Evolutionary conservation across 768 basidiomycete genomes (phyloP).

Genomic region (Boletus reticuloceps): DNA sequence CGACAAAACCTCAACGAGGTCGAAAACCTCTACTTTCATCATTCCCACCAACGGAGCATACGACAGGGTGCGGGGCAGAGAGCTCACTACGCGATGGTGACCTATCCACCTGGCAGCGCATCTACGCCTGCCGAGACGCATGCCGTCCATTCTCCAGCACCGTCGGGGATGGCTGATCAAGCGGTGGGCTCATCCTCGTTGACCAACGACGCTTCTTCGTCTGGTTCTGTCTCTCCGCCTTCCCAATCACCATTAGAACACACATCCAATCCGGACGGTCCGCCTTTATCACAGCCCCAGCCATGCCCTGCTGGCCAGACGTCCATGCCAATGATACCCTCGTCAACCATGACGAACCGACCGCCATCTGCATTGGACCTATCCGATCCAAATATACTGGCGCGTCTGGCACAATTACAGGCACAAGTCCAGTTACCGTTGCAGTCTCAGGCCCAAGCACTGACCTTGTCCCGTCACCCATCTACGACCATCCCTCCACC

Average conservation of each 20-base stretch:
- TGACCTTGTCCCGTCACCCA: background rate
- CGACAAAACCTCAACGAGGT: slow-evolving; percentile 78
- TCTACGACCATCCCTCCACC: background rate
- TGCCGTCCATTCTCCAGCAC: slow-evolving; percentile 10
- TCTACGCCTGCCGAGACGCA: slow-evolving; percentile 6
- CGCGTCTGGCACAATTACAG: slow-evolving; percentile 26
- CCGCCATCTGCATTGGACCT: slow-evolving; percentile 14
- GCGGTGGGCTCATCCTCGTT: slow-evolving; percentile 8
- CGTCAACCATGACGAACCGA: background rate
- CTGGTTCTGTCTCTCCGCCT: slow-evolving; percentile 2
- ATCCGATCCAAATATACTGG: slow-evolving; percentile 23
- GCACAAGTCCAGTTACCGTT: slow-evolving; percentile 13
- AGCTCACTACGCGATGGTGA: slow-evolving; percentile 16
- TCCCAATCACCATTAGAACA: slow-evolving; percentile 6
- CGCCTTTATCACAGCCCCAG: background rate
- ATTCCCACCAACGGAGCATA: slow-evolving; percentile 49
- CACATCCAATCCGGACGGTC: background rate
- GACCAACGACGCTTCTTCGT: background rate
- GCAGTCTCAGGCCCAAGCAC: background rate
- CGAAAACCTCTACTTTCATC: slow-evolving; percentile 78
- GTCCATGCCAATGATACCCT: background rate
- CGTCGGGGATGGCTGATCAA: slow-evolving; percentile 13
- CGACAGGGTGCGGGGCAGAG: slow-evolving; percentile 14
- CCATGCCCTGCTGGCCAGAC: background rate
- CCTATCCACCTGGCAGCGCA: background rate